phyloP scores from a whole-genome alignment of 495 filamentous ascomycete genomes.

The Poronia punctata region DNA sequence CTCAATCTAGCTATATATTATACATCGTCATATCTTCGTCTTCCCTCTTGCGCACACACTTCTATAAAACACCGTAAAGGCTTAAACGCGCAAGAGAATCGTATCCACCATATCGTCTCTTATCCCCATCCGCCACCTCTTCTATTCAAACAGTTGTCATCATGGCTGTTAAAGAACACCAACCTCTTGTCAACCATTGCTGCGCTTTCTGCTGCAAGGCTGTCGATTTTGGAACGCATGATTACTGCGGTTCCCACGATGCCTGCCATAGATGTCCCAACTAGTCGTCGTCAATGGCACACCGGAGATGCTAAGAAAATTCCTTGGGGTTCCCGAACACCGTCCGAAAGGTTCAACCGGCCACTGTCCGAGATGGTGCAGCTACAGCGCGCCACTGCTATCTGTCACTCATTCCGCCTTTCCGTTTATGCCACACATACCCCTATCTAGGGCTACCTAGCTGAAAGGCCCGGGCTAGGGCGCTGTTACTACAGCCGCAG shows the following conservation, averaged over 20 bases:
- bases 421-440: not conserved
- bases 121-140: not conserved
- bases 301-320: slow-evolving; percentile 7
- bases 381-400: slow-evolving; percentile 3
- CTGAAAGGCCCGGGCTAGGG: too few species aligned
- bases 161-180: slow-evolving; percentile 40
- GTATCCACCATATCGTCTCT: not conserved
- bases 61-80: too few species aligned
- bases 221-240: slow-evolving; percentile 45
- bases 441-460: too few species aligned
- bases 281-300: slow-evolving; percentile 23
- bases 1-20: too few species aligned
- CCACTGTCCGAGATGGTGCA: slow-evolving; percentile 11
- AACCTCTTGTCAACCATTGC: slow-evolving; percentile 43
- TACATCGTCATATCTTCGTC: too few species aligned
- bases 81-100: too few species aligned
- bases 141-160: slow-evolving; percentile 10
- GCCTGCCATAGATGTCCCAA: slow-evolving; percentile 41
- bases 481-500: too few species aligned
- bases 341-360: slow-evolving; percentile 10
- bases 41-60: too few species aligned
- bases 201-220: slow-evolving; percentile 49
- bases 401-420: slow-evolving; percentile 3
- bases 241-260: slow-evolving; percentile 39
- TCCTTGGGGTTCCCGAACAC: slow-evolving; percentile 16